Base-by-base conservation (phyloP, 441 rosid species). In the Populus hybrid region DNA sequence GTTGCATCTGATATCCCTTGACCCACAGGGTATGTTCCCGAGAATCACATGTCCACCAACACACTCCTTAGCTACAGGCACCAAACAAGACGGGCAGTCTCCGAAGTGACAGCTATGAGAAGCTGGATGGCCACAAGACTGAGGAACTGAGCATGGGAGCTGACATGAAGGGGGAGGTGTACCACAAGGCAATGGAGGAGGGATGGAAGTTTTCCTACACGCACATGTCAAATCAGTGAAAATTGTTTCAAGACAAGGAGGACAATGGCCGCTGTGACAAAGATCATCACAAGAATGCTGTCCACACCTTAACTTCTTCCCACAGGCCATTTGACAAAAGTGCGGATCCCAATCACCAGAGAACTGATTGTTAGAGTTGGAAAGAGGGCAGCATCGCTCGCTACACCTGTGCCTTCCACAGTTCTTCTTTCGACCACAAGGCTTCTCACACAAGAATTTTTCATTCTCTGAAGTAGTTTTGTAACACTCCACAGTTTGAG, bases 181-280 rank as follows among this genome's bases (percentile, higher is more conserved):
- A 46, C 99, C 99, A 78, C 99, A 95, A 14, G 99, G 97, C 85
- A 91, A 82, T 72, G 99, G 99, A 75, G 99, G 99, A 83, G 99
- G 96, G 76, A 97, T 89, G 36, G 96, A 90, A 73, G 95, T 95
- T 86, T 86, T 86, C 76, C 99, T 95, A 81, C 99, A 97, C 4
- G 99, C 99, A 85, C 99, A 97, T 16, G 90, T 91, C 80, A 97
- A 84, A 90, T 97, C 99, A 20, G 87, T 86, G 79, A 97, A 95
- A 57, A 95, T 95, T 21, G 93, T 95, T 81, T 93, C 95, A n/a
- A 95, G 95, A 82, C 99, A 97, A 77, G 99, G 95, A 82, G 97
- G 94, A 79, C 98, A 97, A 71, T 97, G 98, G 57, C 99, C 99
- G 83, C 94, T 93, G 81, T 97, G 99, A 88, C 99, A 97, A 40